Evolutionary conservation across 176 grass and related monocot species (phyloP), one percentile per base, ranked within the genome.

Genomic region (Otatea glauca): DNA sequence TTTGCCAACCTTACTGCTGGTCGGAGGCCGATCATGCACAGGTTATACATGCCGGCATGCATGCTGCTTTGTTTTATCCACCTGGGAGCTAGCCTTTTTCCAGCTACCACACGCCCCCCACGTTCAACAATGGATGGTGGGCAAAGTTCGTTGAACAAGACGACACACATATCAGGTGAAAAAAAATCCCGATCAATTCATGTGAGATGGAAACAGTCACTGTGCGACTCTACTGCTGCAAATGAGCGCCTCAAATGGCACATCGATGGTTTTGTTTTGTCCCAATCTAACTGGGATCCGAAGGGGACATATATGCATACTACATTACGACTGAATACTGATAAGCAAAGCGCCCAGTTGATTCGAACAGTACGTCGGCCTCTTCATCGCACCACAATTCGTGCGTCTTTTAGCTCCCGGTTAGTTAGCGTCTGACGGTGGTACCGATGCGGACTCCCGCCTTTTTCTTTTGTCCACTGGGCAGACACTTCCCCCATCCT

Each of bases 381-480:
- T 68, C 34, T 34, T 3, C 45, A 29, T 77, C 65, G 9, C 23
- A 10, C 79, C 84, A 73, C 79, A 34, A 75, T 54, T 63, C 51
- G 54, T 84, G 89, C 68, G 84, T 90, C 84, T 2, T 62, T 9
- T 83, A 79, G 50, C 68, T 50, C 20, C 63, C 48, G 7, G 69
- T 62, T 74, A 1, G 75, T 78, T 80, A 56, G 81, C 76, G 81
- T 24, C 80, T 66, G 80, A 90, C 74, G 89, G 84, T 60, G 84
- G 80, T 78, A 65, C 42, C 79, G 68, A 89, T 86, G 83, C 83
- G 18, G 73, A 85, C 60, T 24, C 38, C 6, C 16, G 12, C 6
- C 23, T 73, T 78, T 60, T 51, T 17, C 67, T 58, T 62, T 78
- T 27, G 67, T 13, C 74, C 59, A 56, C 7, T 82, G 44, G 88